phyloP scores from a whole-genome alignment of 2,329 filamentous ascomycete genomes.

The Alternaria sp. region DNA sequence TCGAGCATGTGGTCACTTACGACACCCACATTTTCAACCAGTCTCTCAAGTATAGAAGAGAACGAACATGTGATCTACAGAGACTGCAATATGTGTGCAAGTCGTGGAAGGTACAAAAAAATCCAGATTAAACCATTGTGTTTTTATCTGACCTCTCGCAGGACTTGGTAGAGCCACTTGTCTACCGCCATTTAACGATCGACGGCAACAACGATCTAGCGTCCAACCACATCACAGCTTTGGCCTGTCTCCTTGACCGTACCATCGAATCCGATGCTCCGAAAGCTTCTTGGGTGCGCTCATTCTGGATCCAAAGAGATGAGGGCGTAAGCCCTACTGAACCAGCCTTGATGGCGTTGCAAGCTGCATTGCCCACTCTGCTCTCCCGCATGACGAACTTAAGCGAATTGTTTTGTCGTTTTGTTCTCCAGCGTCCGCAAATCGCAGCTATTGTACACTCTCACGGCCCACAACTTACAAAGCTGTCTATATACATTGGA shows the following conservation, averaged over 20 bases:
- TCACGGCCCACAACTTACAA: not conserved
- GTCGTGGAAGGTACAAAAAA: not conserved
- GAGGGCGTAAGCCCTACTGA: not conserved
- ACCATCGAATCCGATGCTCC: not conserved
- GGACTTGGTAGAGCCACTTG: not conserved
- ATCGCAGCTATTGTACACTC: not conserved
- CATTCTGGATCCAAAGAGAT: not conserved
- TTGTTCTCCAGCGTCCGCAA: not conserved
- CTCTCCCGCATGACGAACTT: not conserved
- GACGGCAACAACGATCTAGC: not conserved
- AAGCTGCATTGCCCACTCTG: not conserved
- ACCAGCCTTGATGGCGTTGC: not conserved
- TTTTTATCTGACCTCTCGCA: not conserved
- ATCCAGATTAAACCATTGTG: not conserved
- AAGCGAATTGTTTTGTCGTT: not conserved
- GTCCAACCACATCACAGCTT: not conserved
- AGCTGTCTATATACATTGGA: not conserved
- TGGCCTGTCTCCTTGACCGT: not conserved
- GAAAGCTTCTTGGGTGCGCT: not conserved
- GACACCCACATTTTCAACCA: slow-evolving; percentile 7
- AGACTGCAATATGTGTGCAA: not conserved
- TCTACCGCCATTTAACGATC: not conserved
- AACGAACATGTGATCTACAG: not conserved
- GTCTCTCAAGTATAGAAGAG: not conserved
- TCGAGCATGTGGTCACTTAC: not conserved